Evolutionary conservation across 225 moss, liverwort and hornwort genomes (phyloP).

Genomic region (Pseudoscleropodium purum): DNA sequence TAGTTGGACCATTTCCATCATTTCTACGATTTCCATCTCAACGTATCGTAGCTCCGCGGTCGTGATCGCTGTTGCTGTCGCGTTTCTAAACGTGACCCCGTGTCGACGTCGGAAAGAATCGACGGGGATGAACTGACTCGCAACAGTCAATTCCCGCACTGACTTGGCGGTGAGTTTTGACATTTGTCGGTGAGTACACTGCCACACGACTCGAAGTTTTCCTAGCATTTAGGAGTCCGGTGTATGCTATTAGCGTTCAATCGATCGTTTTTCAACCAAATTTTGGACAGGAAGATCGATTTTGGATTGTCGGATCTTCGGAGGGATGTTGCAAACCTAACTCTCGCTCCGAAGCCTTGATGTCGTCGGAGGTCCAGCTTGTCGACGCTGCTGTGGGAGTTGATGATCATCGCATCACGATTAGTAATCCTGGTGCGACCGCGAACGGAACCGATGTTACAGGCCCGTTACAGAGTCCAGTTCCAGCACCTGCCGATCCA

Average conservation of each 20-base stretch:
- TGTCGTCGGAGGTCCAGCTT: not conserved
- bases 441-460: not conserved
- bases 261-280: not conserved
- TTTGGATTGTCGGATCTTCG: not conserved
- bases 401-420: not conserved
- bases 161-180: not conserved
- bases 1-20: not conserved
- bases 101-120: not conserved
- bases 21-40: not conserved
- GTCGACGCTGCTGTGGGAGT: not conserved
- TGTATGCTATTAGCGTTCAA: not conserved
- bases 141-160: not conserved
- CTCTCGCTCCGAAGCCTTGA: not conserved
- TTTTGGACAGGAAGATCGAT: not conserved
- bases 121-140: not conserved
- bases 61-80: too few species aligned
- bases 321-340: not conserved
- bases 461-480: not conserved
- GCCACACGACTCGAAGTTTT: not conserved
- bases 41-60: not conserved
- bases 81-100: not conserved
- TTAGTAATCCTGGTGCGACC: not conserved
- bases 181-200: not conserved
- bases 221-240: not conserved
- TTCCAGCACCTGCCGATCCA: not conserved